Evolutionary conservation across 305 asterid species (phyloP).

Genomic region (Solanum hybrid): DNA sequence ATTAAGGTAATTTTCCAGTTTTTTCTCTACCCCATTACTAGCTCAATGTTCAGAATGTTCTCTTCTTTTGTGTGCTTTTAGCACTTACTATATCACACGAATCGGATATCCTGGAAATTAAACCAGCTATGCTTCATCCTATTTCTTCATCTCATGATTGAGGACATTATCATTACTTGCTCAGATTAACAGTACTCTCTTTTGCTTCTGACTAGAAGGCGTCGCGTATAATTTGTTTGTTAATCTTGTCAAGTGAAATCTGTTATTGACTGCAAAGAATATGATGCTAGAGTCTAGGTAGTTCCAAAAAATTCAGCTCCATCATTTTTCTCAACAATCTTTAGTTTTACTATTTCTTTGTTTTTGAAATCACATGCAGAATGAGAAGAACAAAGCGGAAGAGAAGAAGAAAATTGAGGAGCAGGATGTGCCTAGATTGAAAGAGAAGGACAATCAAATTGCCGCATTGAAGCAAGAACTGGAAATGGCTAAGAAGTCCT

Average conservation of each 20-base stretch:
- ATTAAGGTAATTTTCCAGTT: conserved; percentile 32
- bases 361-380: conserved; percentile 26
- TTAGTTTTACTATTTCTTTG: not conserved
- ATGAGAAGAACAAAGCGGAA: conserved; percentile 35
- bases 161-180: not conserved
- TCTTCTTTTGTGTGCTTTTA: not conserved
- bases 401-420: conserved; percentile 42
- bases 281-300: not conserved
- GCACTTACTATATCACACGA: not conserved
- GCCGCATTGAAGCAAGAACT: conserved; percentile 23
- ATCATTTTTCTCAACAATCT: not conserved
- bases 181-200: not conserved
- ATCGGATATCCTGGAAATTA: not conserved
- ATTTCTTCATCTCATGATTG: not conserved
- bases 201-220: not conserved
- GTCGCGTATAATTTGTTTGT: not conserved
- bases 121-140: not conserved
- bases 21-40: not conserved
- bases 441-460: conserved; percentile 37
- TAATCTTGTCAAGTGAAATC: not conserved
- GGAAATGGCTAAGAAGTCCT: conserved; percentile 9
- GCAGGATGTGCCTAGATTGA: conserved; percentile 11
- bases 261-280: not conserved
- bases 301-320: not conserved
- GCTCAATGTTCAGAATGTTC: not conserved